Evolutionary conservation across 1,139 yeast species (phyloP), one percentile per base, ranked within the genome.

Genomic region (Kodamaea derodonti): DNA sequence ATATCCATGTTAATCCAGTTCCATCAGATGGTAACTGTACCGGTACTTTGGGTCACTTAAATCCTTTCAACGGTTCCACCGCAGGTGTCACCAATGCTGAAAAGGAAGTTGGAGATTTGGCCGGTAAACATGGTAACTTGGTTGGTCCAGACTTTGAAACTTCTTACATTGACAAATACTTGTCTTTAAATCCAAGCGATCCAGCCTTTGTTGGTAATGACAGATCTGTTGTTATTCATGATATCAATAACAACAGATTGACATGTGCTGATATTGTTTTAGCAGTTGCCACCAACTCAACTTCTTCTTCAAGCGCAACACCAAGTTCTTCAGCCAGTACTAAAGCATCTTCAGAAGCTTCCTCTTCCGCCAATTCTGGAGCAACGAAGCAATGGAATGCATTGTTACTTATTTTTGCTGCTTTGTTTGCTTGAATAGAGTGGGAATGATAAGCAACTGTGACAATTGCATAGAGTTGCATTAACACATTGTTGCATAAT

Each of bases 21-120:
- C 71, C 72, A 8, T 30, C 58, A 8, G 50, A 62, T 37, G 71
- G 71, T 13, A 58, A 60, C 47, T 67, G 73, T 51, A 49, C 60
- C 20, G 70, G 60, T 27, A 62, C 72, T 18, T 38, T 39, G 34
- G 56, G 39, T 16, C 72, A 66, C 49, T 64, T 68, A 43, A 58
- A 68, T 45, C 72, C 73, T 17, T 67, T 49, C 54, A 46, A 52
- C 33, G 74, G 72, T 15, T 38, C 47, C 20, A 45, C 46, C 4
- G 54, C 49, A 27, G 14, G 7, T 16, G 11, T 32, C 14, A 24
- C 35, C 18, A 33, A 29, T 9, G 56, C 54, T 11, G 58, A 49
- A 22, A 44, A 42, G 38, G 70, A 67, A 48, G 60, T 59, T 27
- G 69, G 72, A 31, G 72, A 67, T 42, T 62, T 68, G 40, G 54